Base-by-base conservation (phyloP, 1,284 basidiomycete genomes). In the Ganoderma boninense region DNA sequence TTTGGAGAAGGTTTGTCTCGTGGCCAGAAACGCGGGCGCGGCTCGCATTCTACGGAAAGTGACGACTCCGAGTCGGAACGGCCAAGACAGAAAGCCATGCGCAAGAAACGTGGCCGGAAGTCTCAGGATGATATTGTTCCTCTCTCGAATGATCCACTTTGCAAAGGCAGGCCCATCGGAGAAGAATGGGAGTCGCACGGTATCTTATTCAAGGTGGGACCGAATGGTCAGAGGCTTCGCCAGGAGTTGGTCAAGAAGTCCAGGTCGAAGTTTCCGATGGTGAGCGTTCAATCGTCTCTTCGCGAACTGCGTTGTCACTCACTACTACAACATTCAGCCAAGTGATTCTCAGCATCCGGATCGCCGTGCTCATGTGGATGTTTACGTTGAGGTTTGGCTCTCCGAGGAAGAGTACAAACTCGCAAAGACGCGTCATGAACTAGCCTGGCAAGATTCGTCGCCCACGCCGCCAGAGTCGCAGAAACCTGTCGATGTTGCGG, bases 271-370 rank as follows among this genome's bases (percentile, higher is more conserved):
- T 95, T 90, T 75, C 83, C 84, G 61, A 95, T 95, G 93, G 93
- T 93, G 76, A 69, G 87, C 23, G 23, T 4, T 79, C 5, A 54
- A 43, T 63, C 29, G 70, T 67, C 38, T 57, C 67, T 64, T 68
- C 42, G 35, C 71, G 56, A n/a, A 23, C 67, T 23, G 13, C 6
- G 16, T n/a, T 5, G 26, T 44, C 38, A 11, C 68, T 29, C 43
- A 6, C 62, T 62, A 71, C 20, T 72, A 46, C 29, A 5, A 73
- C 54, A 64, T 69, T 68, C 72, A 95, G 93, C 93, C 93, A 3
- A 82, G 86, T 68, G 93, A 95, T 76, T 94, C 93, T 20, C 84
- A 89, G 67, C 93, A 95, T 78, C 91, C 91, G 2, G 93, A 95
- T 79, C 87, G 88, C 62, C 82, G 87, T 69, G 87, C 86, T 18